Evolutionary conservation across 208 protist species (phyloP), one percentile per base, ranked within the genome.

Genomic region (Angomonas deanei): DNA sequence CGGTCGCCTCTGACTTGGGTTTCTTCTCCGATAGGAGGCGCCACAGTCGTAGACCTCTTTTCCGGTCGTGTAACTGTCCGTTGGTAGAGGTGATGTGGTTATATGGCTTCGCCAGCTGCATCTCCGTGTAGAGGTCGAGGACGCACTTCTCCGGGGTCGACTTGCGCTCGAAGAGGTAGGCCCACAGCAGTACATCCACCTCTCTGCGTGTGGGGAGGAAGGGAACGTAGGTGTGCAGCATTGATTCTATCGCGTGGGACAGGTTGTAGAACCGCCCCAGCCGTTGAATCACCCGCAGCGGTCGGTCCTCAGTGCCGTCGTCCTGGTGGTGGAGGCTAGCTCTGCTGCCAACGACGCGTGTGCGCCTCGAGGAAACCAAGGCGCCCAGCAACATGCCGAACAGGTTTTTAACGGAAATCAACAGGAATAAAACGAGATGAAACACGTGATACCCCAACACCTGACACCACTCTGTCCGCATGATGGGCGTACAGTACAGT

Each of bases 361-460:
- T n/a, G n/a, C 23, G 50, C 72, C 67, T 61, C 23, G 8, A 64
- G 24, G 61, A 66, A 21, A 61, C 39, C 33, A 13, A 53, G 24
- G 67, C 4, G 27, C 11, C 39, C 10, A 69, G 39, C 42, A 26
- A 10, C 38, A 28, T 26, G 42, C 42, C 17, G 42, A 50, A 50
- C 19, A 50, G 42, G 4, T 50, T 13, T n/a, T 26, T 5, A 5
- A 10, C 42, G 42, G 15, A 26, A 23, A 50, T 10, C 13, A 50
- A 10, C 5, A 50, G 13, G 17, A 19, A 26, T 26, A 50, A 19
- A 23, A 50, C 17, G 15, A 50, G 15, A n/a, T 50, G 42, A 23
- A 50, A 19, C 17, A 50, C 42, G 15, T 50, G 42, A 23, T 50
- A n/a, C 17, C 4, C 8, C 17, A 50, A 5, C 17, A 50, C 17